A percentile compares a stretch with the other conserved stretches of the same genome.
These are phyloP conservation scores for Saprolegnia diclina DNA, from an alignment of 352 stramenopile species.

Conservation along the genomic window DNA sequence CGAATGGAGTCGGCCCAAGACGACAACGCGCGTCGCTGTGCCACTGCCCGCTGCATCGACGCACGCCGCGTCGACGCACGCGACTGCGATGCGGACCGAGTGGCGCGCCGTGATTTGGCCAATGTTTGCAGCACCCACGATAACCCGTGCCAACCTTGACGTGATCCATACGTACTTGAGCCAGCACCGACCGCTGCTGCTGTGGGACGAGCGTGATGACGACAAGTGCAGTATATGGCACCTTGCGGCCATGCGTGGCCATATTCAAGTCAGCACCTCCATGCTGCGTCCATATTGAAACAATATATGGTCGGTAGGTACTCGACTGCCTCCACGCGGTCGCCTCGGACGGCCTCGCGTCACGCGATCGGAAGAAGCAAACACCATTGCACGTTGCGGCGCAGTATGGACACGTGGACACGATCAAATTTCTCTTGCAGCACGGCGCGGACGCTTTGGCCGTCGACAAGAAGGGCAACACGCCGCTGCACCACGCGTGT, in stretches of 20 bases:
- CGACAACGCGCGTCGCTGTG: neutral
- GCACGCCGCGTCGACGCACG: neutral
- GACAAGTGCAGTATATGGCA: conserved; percentile 23
- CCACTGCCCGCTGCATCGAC: neutral
- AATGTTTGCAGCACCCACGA: neutral
- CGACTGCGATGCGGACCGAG: neutral
- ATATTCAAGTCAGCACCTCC: conserved; percentile 7
- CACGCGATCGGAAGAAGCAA: conserved; percentile 17
- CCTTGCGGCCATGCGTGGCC: conserved; percentile 16
- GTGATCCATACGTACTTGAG: neutral
- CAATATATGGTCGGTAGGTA: conserved; percentile 5
- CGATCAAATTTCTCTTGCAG: conserved; percentile 3
- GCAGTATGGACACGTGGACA: conserved; percentile 1
- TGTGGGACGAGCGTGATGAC: conserved; percentile 27
- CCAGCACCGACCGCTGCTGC: conserved; percentile 9
- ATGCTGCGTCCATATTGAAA: neutral
- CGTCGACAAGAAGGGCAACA: conserved; percentile 27
- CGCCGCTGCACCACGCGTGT: conserved; percentile 16
- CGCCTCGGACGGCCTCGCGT: neutral
- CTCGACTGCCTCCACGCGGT: neutral
- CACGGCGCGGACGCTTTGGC: neutral
- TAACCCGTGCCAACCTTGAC: conserved; percentile 7
- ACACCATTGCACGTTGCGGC: conserved; percentile 19
- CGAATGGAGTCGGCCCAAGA: neutral
- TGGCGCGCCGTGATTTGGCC: neutral